Percentiles rank a stretch among this genome's conserved stretches.
Conservation (phyloP, 805 yeast genomes). For the Candida silvicultrix region DNA sequence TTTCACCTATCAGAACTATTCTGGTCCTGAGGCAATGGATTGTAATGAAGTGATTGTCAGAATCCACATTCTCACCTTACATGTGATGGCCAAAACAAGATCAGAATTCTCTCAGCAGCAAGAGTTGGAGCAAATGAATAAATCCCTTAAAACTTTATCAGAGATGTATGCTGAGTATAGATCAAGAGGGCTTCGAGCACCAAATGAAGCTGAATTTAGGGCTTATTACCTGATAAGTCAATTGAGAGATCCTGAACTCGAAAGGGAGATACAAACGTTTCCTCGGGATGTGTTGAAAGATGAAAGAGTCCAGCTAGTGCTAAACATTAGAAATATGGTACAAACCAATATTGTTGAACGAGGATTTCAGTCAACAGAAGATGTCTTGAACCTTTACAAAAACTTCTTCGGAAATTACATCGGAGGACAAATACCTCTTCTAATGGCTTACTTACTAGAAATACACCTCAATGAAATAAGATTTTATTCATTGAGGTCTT, state of each 20-base stretch:
- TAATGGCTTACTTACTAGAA: conserved; percentile 71
- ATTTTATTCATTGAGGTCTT: conserved; percentile 61
- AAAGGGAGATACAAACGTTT: conserved; percentile 61
- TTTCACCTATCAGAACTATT: conserved; percentile 89
- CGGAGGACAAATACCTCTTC: conserved; percentile 50
- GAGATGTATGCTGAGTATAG: conserved; percentile 84
- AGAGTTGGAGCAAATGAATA: conserved; percentile 90
- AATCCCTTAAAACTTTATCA: conserved; percentile 79
- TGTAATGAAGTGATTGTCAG: conserved; percentile 91
- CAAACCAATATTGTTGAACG: conserved; percentile 53
- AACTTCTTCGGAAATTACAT: conserved; percentile 56
- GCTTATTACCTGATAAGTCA: conserved; percentile 81
- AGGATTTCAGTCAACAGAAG: conserved; percentile 46
- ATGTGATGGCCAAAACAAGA: conserved; percentile 72
- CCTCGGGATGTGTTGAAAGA: conserved; percentile 53
- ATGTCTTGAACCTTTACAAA: conserved; percentile 52
- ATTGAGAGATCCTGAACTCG: conserved; percentile 78
- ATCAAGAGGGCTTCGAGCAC: conserved; percentile 57
- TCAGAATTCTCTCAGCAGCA: conserved; percentile 87
- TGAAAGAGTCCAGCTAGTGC: conserved; percentile 59
- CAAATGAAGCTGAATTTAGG: conserved; percentile 90
- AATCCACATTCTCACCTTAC: conserved; percentile 75
- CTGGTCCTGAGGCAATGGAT: conserved; percentile 88
- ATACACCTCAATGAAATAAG: conserved; percentile 75
- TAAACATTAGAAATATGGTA: conserved; percentile 59